Percentiles rank a stretch among this genome's conserved stretches.
Conservation (phyloP, 1,284 basidiomycete species). For the Anthracocystis walkeri region DNA sequence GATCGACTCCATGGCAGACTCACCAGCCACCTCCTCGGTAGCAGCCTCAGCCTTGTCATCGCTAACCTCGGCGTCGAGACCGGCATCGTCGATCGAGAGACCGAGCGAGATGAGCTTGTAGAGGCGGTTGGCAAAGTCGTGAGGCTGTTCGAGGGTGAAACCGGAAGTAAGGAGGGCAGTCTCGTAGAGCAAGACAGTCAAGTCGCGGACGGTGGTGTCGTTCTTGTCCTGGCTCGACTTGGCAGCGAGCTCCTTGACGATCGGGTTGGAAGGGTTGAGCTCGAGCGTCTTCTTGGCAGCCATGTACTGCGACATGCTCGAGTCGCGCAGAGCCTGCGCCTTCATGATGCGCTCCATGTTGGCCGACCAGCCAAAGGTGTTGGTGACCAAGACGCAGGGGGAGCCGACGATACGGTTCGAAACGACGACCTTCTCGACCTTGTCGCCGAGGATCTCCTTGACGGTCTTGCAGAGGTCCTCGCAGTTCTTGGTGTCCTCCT, state of each 20-base stretch:
- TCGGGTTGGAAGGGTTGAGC: conserved; percentile 92
- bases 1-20: conserved; percentile 69
- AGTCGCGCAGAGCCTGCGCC: conserved; percentile 97
- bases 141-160: conserved; percentile 94
- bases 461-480: conserved; percentile 91
- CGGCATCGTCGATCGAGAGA: conserved; percentile 72
- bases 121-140: conserved; percentile 94
- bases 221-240: conserved; percentile 97
- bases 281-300: conserved; percentile 93
- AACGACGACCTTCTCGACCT: conserved; percentile 98
- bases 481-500: conserved; percentile 87
- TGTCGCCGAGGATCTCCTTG: conserved; percentile 98
- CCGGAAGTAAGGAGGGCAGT: conserved; percentile 81
- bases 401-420: conserved; percentile 81
- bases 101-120: conserved; percentile 91
- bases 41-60: conserved; percentile 50
- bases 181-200: conserved; percentile 96
- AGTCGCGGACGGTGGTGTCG: conserved; percentile 92
- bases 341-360: conserved; percentile 99
- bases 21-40: conserved; percentile 62
- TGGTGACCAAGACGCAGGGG: conserved; percentile 78
- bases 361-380: conserved; percentile 98
- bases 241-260: conserved; percentile 94
- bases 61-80: conserved; percentile 38
- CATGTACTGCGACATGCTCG: conserved; percentile 99